These are phyloP conservation scores for Suillus weaverae DNA, from an alignment of 768 basidiomycete species.

Conservation along the genomic window DNA sequence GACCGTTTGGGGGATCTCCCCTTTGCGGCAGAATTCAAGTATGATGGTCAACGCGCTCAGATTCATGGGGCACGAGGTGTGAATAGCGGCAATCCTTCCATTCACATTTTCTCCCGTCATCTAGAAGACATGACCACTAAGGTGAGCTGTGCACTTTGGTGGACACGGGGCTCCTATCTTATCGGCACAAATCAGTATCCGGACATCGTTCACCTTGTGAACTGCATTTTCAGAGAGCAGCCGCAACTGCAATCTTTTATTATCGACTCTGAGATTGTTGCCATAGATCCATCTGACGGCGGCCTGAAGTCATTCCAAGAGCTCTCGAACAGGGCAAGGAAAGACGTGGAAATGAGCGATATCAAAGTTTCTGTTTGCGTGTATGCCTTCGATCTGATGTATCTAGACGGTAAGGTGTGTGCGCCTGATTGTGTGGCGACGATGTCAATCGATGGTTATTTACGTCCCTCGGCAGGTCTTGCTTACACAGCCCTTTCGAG, in stretches of 20 bases:
- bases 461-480: slow-evolving; percentile 49
- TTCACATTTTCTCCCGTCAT: slow-evolving; percentile 84
- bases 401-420: slow-evolving; percentile 74
- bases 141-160: slow-evolving; percentile 35
- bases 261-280: slow-evolving; percentile 86
- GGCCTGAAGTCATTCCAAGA: slow-evolving; percentile 82
- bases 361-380: slow-evolving; percentile 81
- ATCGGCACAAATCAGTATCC: slow-evolving; percentile 60
- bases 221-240: slow-evolving; percentile 45
- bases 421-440: background rate
- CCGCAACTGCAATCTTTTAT: slow-evolving; percentile 61
- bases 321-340: slow-evolving; percentile 79
- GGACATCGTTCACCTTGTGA: slow-evolving; percentile 65
- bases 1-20: slow-evolving; percentile 60
- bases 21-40: slow-evolving; percentile 89
- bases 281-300: slow-evolving; percentile 65
- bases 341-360: slow-evolving; percentile 74
- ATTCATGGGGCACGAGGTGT: slow-evolving; percentile 52
- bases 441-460: slow-evolving; percentile 5
- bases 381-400: slow-evolving; percentile 89
- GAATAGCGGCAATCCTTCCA: slow-evolving; percentile 29
- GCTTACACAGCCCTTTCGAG: slow-evolving; percentile 66
- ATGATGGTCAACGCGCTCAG: slow-evolving; percentile 86
- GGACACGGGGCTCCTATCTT: slow-evolving; percentile 11
- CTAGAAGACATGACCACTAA: slow-evolving; percentile 92